Conservation (phyloP, 768 basidiomycete genomes). For the Hebeloma cylindrosporum region DNA sequence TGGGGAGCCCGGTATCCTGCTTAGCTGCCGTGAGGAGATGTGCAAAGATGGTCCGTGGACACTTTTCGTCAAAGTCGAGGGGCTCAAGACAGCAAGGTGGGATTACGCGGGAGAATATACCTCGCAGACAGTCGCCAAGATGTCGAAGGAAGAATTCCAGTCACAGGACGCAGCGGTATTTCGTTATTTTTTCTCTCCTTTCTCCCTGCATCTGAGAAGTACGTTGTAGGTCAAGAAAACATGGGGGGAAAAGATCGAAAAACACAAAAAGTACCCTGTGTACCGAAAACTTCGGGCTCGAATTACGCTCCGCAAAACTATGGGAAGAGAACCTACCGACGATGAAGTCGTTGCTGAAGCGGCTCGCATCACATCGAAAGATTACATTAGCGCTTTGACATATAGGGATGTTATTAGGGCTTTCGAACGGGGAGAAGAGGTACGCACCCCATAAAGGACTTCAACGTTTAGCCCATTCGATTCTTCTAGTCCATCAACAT, state of each 20-base stretch:
- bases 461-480: background rate
- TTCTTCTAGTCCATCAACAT: slow-evolving; percentile 5
- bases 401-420: slow-evolving; percentile 9
- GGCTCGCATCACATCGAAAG: slow-evolving; percentile 1
- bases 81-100: slow-evolving; percentile 5
- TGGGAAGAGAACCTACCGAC: slow-evolving; percentile 2
- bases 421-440: slow-evolving; percentile 16
- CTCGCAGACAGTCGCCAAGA: slow-evolving; percentile 7
- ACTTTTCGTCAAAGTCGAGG: slow-evolving; percentile 4
- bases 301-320: slow-evolving; percentile 5
- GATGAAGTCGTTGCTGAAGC: slow-evolving; percentile 5
- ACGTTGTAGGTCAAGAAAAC: slow-evolving; percentile 3
- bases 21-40: slow-evolving; percentile 16
- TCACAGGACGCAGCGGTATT: slow-evolving; percentile 5
- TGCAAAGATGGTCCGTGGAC: slow-evolving; percentile 15
- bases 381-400: slow-evolving; percentile 1
- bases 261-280: slow-evolving; percentile 4
- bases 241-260: slow-evolving; percentile 11
- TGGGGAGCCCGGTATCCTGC: slow-evolving; percentile 15
- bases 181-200: background rate
- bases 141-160: slow-evolving; percentile 13
- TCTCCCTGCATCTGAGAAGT: background rate
- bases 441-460: background rate
- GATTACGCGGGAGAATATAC: slow-evolving; percentile 19
- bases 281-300: slow-evolving; percentile 12